Conservation (phyloP, 2,329 filamentous ascomycete genomes). For the Fusarium circinatum region DNA sequence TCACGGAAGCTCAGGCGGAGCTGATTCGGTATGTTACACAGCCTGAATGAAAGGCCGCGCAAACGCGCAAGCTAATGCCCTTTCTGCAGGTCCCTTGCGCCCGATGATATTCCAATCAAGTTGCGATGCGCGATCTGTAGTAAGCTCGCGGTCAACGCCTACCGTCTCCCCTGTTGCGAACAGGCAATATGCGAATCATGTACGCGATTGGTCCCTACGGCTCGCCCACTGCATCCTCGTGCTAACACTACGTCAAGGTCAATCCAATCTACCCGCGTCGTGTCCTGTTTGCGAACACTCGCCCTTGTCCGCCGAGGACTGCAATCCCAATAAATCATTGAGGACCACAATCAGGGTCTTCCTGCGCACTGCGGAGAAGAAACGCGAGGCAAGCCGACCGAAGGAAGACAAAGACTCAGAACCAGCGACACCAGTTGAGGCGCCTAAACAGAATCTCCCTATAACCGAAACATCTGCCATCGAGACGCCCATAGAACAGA, state of each 20-base stretch:
- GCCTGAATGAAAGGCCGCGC: not conserved
- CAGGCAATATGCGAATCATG: constrained; percentile 93
- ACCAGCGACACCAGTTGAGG: constrained; percentile 55
- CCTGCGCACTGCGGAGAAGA: constrained; percentile 90
- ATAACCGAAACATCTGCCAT: constrained; percentile 34
- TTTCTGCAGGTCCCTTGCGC: constrained; percentile 74
- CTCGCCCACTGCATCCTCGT: not conserved
- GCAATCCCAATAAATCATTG: constrained; percentile 89
- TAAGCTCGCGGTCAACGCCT: constrained; percentile 89
- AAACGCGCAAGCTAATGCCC: constrained; percentile 13
- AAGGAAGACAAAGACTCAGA: constrained; percentile 58
- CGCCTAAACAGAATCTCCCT: constrained; percentile 48
- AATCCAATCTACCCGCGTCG: constrained; percentile 77
- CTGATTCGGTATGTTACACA: constrained; percentile 61
- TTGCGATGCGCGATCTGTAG: constrained; percentile 94
- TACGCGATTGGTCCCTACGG: constrained; percentile 50
- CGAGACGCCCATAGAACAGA: constrained; percentile 35
- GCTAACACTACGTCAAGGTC: constrained; percentile 63
- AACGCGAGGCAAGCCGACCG: constrained; percentile 73
- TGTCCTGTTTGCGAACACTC: constrained; percentile 95
- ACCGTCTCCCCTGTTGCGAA: constrained; percentile 92
- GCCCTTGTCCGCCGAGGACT: constrained; percentile 85
- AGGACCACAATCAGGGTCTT: constrained; percentile 93
- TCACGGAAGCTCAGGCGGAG: constrained; percentile 65
- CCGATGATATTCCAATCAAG: constrained; percentile 94